Base-by-base conservation (phyloP, 2,329 filamentous ascomycete genomes). In the Alternaria triticina region DNA sequence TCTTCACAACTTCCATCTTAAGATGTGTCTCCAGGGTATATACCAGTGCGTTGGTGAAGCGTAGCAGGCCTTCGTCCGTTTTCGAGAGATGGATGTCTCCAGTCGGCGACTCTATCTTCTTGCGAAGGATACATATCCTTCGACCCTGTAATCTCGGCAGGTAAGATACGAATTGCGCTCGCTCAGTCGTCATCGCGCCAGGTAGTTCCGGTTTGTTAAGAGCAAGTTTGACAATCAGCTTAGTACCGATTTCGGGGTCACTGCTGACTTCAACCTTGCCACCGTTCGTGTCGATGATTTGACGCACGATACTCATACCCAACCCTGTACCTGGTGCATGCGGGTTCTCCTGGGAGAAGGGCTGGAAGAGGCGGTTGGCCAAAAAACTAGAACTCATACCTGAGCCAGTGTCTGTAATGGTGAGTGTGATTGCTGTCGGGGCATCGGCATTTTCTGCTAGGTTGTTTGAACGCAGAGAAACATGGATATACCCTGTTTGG, bases 351-450 rank as follows among this genome's bases (percentile, higher is more conserved):
- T 81, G 79, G 2, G 74, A 68, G 17, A 81, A 80, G 2, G 79
- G 76, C 8, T 74, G 70, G 15, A 78, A 80, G 1, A 74, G 62
- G n/a, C 68, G 65, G 36, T 77, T 71, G 45, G 74, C 67, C 1
- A 80, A 70, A 36, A 77, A 81, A 6, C 66, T 62, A 6, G 72
- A 57, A n/a, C 71, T 75, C 71, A 81, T 81, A 1, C 78, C 79
- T 8, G 56, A 63, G 2, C 78, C 78, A 2, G 77, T 71, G 46
- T 80, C 78, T 4, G 68, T 72, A n/a, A 80, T 66, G 5, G 70
- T 74, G 4, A 89, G 64, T 13, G 68, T 69, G 9, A 79, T 50
- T 1, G 64, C 65, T 10, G 61, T 64, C 3, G 64, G 52, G 3
- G 62, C 44, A 15, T 60, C 60, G 17, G 59, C 56, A 1, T 54